Conservation (phyloP, 768 basidiomycete genomes). For the Hydnomerulius pinastri region DNA sequence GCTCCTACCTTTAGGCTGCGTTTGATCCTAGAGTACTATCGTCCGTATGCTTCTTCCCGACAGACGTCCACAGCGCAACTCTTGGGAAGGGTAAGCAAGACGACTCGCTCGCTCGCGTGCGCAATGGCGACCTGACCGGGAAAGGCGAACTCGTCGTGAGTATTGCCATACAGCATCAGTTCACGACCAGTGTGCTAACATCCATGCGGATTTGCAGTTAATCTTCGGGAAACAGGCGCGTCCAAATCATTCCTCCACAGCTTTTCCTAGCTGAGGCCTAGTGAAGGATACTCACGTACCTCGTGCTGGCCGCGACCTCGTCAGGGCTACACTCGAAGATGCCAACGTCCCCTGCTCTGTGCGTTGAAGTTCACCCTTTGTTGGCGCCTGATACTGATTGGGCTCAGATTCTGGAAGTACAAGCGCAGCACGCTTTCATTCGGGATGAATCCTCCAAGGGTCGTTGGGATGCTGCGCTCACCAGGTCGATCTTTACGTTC, state of each 20-base stretch:
- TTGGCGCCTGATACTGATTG: slow-evolving; percentile 8
- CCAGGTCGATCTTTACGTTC: slow-evolving; percentile 73
- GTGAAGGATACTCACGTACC: slow-evolving; percentile 90
- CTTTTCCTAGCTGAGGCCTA: slow-evolving; percentile 1
- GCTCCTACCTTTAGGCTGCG: slow-evolving; percentile 85
- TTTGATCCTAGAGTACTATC: slow-evolving; percentile 84
- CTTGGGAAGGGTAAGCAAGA: slow-evolving; percentile 86
- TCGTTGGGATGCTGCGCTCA: slow-evolving; percentile 93
- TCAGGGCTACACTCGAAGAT: slow-evolving; percentile 82
- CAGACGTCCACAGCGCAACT: slow-evolving; percentile 86
- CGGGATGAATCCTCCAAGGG: slow-evolving; percentile 92
- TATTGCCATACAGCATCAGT: slow-evolving; percentile 4
- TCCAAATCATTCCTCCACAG: background rate
- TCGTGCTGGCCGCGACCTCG: slow-evolving; percentile 80
- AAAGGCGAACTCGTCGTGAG: slow-evolving; percentile 86
- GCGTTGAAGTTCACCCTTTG: slow-evolving; percentile 26
- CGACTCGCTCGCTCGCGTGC: slow-evolving; percentile 74
- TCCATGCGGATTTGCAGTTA: slow-evolving; percentile 53
- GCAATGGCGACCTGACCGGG: slow-evolving; percentile 70
- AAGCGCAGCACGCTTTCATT: slow-evolving; percentile 97
- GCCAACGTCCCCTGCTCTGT: slow-evolving; percentile 72
- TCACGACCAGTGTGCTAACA: background rate
- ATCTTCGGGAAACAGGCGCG: slow-evolving; percentile 92
- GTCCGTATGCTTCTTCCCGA: slow-evolving; percentile 93
- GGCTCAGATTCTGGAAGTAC: slow-evolving; percentile 85